Evolutionary conservation across 495 filamentous ascomycete genomes (phyloP), one percentile per base, ranked within the genome.

Genomic region (Melanomma pulvis-pyrius): DNA sequence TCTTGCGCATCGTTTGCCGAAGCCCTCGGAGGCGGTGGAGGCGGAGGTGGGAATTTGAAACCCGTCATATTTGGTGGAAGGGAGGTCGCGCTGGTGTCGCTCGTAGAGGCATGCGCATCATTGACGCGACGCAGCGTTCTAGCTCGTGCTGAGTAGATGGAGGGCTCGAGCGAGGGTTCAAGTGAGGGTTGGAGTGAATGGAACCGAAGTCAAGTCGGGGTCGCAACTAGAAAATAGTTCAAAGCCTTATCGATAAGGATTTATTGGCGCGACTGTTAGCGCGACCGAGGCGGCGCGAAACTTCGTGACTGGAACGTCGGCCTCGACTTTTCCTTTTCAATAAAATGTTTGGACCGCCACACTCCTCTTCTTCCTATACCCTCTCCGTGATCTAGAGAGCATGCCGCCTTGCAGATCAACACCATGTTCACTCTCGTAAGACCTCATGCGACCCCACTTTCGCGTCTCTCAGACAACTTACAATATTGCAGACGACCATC

Each of bases 401-500:
- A 65, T 65, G 62, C 22, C 2, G 30, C 12, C 62, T n/a, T 29
- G 8, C 21, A 12, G 2, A 19, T 29, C n/a, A 25, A n/a, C 5
- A 47, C 49, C 34, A 71, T 71, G 69, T 71, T 71, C 54, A 71
- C 68, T 28, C 69, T 71, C 25, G 69, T 71, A 60, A 59, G 69
- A n/a, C 41, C 0, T 52, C 29, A 2, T 9, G 1, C 13, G 13
- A 1, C 30, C 47, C 13, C 28, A 57, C 2, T n/a, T 17, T 15
- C 19, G 2, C 19, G 34, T 26, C 24, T 26, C 59, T 53, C 64
- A 61, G 25, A 25, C 36, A 24, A 55, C 60, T 70, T 19, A 65
- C 30, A 13, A 30, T 47, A n/a, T 24, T 9, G 19, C 50, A 86
- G 85, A 86, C 84, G 22, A 86, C 91, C 44, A 86, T 98, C 68